Percentiles rank a stretch among this genome's conserved stretches.
Evolutionary conservation across 441 rosid genomes (phyloP).

Genomic region (Mallotus japonicus): DNA sequence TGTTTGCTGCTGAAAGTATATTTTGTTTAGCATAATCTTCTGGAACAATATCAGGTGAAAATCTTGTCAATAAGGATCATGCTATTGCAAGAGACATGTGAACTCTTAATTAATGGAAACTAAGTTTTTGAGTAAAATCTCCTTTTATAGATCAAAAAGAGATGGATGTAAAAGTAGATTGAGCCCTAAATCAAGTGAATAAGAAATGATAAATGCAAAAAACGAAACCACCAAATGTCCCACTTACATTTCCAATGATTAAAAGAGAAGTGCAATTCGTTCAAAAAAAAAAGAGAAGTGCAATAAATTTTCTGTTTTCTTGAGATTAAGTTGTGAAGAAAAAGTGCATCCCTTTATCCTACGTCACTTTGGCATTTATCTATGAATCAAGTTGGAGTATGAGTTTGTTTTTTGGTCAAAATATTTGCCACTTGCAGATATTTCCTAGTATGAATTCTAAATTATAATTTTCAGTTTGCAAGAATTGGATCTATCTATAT

Average conservation of each 20-base stretch:
- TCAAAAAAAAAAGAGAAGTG: conserved; percentile 6
- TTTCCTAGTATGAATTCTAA: background rate
- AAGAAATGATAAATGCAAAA: background rate
- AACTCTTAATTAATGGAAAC: conserved; percentile 10
- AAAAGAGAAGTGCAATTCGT: conserved; percentile 6
- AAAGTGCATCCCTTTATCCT: conserved; percentile 2
- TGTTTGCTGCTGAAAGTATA: background rate
- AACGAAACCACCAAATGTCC: conserved; percentile 11
- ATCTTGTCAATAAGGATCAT: conserved; percentile 7
- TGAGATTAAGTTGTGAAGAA: background rate
- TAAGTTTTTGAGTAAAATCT: conserved; percentile 22
- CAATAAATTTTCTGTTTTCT: background rate
- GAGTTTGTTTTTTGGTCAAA: background rate
- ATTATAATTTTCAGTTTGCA: background rate
- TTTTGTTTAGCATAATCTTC: background rate
- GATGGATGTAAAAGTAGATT: conserved; percentile 18
- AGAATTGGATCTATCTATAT: background rate
- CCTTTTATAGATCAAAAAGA: conserved; percentile 20
- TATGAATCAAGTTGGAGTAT: background rate
- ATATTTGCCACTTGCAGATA: background rate
- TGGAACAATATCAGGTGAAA: conserved; percentile 16
- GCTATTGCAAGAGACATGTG: conserved; percentile 13
- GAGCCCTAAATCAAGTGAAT: background rate
- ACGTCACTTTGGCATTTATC: background rate
- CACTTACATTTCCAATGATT: background rate